Base-by-base conservation (phyloP, 2,329 filamentous ascomycete genomes). In the Hirsutella rhossiliensis region DNA sequence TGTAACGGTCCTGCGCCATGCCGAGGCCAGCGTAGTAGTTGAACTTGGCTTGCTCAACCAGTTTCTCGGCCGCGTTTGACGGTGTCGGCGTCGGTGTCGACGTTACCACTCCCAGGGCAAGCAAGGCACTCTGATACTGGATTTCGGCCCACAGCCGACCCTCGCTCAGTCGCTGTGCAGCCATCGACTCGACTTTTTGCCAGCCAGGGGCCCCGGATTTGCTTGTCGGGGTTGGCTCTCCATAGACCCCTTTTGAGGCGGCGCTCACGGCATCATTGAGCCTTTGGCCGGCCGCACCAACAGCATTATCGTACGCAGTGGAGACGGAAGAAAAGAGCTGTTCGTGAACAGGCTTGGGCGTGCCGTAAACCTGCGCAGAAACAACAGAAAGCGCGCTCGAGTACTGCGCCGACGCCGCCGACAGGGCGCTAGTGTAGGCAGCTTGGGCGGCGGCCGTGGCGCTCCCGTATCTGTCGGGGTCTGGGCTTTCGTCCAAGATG, bases 11-110 rank as follows among this genome's bases (percentile, higher is more conserved):
- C 54, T 94, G 83, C 1, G 87, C 87, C 38, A 87, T 62, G 27
- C 87, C 87, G 20, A 92, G 62, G 11, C 82, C 85, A 50, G 87
- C 82, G 53, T 87, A 89, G 61, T 90, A 90, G 56, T 78, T 75
- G 52, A 73, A 64, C 52, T 71, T 75, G 39, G 75, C 82, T 66
- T 71, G 80, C 57, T 69, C 77, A 57, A 66, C 76, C 64, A 71
- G 75, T 68, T 64, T 81, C 61, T 66, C 81, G 47, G 61, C 73
- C 60, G 64, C 54, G 0, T 70, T 65, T 50, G 63, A 78, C 2
- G 62, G 57, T 0, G 59, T 63, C 3, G 62, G 57, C 0, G 59
- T 63, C 3, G 62, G 55, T 0, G 61, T 63, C 50, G 59, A 71
- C 1, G 81, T 79, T 2, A 78, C 71, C n/a, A 69, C 61, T 18